A percentile compares a stretch with the other conserved stretches of the same genome.
phyloP scores from a whole-genome alignment of 208 protist genomes.

The Acanthamoeba sp. region DNA sequence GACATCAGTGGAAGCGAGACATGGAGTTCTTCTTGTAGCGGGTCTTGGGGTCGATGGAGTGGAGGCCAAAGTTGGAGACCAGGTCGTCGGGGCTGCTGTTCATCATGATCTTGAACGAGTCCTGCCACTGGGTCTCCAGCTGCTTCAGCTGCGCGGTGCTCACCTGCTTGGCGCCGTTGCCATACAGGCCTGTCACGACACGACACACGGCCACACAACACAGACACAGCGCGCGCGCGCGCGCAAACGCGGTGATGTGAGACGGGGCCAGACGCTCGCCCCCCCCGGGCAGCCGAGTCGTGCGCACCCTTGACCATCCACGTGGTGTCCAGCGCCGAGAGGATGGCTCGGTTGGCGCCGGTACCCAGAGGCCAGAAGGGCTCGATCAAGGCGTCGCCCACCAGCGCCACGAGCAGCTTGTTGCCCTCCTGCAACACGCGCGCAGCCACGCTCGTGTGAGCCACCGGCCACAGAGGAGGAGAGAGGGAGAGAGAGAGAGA shows the following conservation, averaged over 20 bases:
- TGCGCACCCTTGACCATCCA: constrained; percentile 58
- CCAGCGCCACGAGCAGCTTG: constrained; percentile 45
- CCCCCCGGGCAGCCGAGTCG: neutral
- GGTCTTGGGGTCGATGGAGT: constrained; percentile 54
- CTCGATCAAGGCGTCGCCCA: constrained; percentile 67
- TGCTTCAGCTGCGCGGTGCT: constrained; percentile 17
- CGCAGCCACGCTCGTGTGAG: neutral
- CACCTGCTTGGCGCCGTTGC: neutral
- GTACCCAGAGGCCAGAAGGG: constrained; percentile 74
- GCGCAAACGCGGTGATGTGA: too few relatives aligned
- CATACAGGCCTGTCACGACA: constrained; percentile 3
- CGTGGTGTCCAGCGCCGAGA: constrained; percentile 63
- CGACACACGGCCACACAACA: neutral
- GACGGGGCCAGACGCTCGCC: constrained; percentile 22
- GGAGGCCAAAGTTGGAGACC: constrained; percentile 63
- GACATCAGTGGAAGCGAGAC: too few relatives aligned
- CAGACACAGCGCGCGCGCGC: constrained; percentile 10
- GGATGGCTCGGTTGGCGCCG: constrained; percentile 68
- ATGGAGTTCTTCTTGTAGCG: constrained; percentile 29
- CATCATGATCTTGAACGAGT: constrained; percentile 63
- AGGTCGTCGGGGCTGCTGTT: constrained; percentile 59
- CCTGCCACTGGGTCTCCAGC: constrained; percentile 45
- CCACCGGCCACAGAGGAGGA: neutral
- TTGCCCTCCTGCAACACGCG: neutral
- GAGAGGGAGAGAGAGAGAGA: neutral